These are phyloP conservation scores for Sicyos baderoa DNA, from an alignment of 306 rosid species.

Conservation along the genomic window DNA sequence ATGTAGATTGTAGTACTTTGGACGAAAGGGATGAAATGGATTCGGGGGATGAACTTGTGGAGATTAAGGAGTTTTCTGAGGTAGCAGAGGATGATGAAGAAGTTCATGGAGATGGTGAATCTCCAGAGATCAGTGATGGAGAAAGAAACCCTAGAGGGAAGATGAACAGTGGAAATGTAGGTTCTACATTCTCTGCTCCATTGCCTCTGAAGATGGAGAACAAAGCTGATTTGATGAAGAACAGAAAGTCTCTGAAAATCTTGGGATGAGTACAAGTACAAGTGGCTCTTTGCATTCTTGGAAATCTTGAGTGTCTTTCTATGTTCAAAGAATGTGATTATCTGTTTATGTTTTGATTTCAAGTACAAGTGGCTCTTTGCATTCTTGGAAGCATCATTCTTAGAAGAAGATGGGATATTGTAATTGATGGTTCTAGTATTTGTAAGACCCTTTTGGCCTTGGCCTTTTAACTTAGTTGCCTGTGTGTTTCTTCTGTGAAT, in stretches of 20 bases:
- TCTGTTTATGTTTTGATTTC: not conserved
- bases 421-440: not conserved
- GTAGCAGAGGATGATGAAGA: constrained; percentile 43
- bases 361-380: not conserved
- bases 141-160: constrained; percentile 32
- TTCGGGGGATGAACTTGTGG: constrained; percentile 56
- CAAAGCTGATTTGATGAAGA: constrained; percentile 32
- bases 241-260: constrained; percentile 35
- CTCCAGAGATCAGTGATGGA: constrained; percentile 38
- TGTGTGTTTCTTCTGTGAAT: not conserved
- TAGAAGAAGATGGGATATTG: not conserved
- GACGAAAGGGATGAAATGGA: constrained; percentile 55
- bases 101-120: constrained; percentile 22
- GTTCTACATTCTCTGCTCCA: constrained; percentile 57
- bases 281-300: too few species aligned
- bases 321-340: not conserved
- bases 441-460: not conserved
- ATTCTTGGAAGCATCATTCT: not conserved
- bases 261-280: constrained; percentile 32
- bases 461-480: not conserved
- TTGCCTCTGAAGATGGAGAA: constrained; percentile 77
- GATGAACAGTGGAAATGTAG: constrained; percentile 28
- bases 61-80: constrained; percentile 35
- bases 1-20: constrained; percentile 33
- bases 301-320: not conserved